phyloP scores from a whole-genome alignment of 2,329 filamentous ascomycete genomes.

The Phialophora chinensis region DNA sequence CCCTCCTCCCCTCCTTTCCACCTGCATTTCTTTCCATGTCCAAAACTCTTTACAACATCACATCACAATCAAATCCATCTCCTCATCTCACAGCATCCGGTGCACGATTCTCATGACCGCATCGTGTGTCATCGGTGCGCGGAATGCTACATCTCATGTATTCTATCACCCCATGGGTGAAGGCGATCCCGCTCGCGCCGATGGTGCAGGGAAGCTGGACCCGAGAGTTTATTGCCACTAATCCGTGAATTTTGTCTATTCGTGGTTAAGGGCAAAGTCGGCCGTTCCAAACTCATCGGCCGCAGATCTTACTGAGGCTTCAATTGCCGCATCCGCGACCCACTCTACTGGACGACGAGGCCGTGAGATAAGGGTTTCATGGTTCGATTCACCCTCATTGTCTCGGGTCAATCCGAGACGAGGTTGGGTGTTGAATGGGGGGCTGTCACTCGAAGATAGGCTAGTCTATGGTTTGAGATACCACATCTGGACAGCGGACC shows the following conservation, averaged over 20 bases:
- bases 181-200: background rate
- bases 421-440: background rate
- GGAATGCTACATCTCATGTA: background rate
- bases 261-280: constrained; percentile 6
- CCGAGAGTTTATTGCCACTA: constrained; percentile 8
- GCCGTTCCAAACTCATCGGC: background rate
- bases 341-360: constrained; percentile 2
- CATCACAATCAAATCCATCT: background rate
- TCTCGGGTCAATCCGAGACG: constrained; percentile 11
- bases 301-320: constrained; percentile 8
- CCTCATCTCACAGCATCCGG: background rate
- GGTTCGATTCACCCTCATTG: background rate
- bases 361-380: constrained; percentile 5
- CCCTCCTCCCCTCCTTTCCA: background rate
- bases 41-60: background rate
- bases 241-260: constrained; percentile 13
- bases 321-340: background rate
- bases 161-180: constrained; percentile 14
- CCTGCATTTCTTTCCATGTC: background rate
- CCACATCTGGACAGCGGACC: constrained; percentile 10
- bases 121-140: background rate
- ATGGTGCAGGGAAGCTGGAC: background rate
- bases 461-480: constrained; percentile 7
- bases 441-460: background rate
- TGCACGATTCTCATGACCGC: background rate